phyloP scores from a whole-genome alignment of 768 basidiomycete species.

The Postia placenta region DNA sequence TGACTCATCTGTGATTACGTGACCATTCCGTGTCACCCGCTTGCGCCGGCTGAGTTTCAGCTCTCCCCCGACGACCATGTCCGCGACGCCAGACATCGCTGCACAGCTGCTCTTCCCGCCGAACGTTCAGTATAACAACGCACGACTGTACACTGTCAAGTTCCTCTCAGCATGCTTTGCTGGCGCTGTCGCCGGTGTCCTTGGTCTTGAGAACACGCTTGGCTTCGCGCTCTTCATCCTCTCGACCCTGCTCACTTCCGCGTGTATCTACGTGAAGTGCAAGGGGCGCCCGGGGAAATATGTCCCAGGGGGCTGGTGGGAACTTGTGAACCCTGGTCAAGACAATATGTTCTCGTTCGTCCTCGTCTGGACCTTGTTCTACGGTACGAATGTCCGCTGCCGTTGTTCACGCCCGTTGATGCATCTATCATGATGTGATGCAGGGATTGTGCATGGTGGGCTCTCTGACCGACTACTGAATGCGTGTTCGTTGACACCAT shows the following conservation, averaged over 20 bases:
- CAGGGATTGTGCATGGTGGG: slow-evolving; percentile 46
- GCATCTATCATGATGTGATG: slow-evolving; percentile 4
- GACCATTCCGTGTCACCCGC: background rate
- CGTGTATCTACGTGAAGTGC: slow-evolving; percentile 70
- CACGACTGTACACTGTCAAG: slow-evolving; percentile 56
- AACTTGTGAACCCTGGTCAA: slow-evolving; percentile 78
- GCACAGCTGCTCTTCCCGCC: slow-evolving; percentile 61
- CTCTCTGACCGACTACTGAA: background rate
- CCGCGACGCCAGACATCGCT: slow-evolving; percentile 34
- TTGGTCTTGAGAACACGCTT: slow-evolving; percentile 79
- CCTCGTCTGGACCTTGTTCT: slow-evolving; percentile 90
- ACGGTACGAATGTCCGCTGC: slow-evolving; percentile 47
- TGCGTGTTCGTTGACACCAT: background rate
- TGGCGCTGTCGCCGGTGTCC: slow-evolving; percentile 82
- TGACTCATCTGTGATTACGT: background rate
- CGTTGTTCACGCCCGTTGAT: slow-evolving; percentile 5
- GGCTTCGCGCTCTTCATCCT: slow-evolving; percentile 77
- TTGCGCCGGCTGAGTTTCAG: background rate
- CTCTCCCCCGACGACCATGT: slow-evolving; percentile 17
- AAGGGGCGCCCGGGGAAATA: slow-evolving; percentile 57
- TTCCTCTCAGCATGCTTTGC: slow-evolving; percentile 82
- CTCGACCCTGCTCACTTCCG: slow-evolving; percentile 62
- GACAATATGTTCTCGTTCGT: slow-evolving; percentile 90
- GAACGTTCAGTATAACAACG: slow-evolving; percentile 60
- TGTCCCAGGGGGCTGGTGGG: slow-evolving; percentile 54